Conservation (phyloP, 163 green algal genomes). For the Scenedesmus sp. region DNA sequence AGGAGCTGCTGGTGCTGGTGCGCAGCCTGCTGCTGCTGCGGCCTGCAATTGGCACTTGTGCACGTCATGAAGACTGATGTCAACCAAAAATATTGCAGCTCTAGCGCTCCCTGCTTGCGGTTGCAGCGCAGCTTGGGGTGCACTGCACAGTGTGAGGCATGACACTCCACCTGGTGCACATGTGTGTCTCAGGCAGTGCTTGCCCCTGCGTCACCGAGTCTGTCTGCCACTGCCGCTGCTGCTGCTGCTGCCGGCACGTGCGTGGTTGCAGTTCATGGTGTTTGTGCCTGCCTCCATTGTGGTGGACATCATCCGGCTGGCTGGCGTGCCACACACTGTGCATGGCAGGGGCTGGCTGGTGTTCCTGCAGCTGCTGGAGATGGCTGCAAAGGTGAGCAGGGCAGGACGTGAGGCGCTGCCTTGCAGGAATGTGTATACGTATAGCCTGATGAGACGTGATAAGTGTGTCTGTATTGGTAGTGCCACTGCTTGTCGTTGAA, state of each 20-base stretch:
- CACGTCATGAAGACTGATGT: neutral
- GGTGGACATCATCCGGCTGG: constrained; percentile 57
- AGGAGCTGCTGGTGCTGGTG: constrained; percentile 61
- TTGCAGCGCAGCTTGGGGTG: too few relatives aligned
- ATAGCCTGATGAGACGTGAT: too few relatives aligned
- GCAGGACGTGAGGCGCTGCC: neutral
- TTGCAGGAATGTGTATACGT: neutral
- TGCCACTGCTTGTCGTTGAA: too few relatives aligned
- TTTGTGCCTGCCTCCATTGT: constrained; percentile 54
- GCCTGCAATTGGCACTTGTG: neutral
- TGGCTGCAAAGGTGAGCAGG: constrained; percentile 43
- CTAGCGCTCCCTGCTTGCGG: too few relatives aligned
- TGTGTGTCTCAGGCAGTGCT: too few relatives aligned
- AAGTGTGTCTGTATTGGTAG: too few relatives aligned
- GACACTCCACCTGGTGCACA: too few relatives aligned
- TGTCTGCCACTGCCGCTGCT: neutral
- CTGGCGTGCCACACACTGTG: neutral
- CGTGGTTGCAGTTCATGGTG: constrained; percentile 53
- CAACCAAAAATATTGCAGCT: too few relatives aligned
- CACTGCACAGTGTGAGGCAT: too few relatives aligned
- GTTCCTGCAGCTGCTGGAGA: constrained; percentile 56
- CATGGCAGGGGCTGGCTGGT: constrained; percentile 58
- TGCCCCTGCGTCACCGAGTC: too few relatives aligned
- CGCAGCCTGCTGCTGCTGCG: neutral
- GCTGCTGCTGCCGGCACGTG: neutral